These are phyloP conservation scores for Blastocrithidia nonstop DNA, from an alignment of 208 protist genomes.

Conservation along the genomic window DNA sequence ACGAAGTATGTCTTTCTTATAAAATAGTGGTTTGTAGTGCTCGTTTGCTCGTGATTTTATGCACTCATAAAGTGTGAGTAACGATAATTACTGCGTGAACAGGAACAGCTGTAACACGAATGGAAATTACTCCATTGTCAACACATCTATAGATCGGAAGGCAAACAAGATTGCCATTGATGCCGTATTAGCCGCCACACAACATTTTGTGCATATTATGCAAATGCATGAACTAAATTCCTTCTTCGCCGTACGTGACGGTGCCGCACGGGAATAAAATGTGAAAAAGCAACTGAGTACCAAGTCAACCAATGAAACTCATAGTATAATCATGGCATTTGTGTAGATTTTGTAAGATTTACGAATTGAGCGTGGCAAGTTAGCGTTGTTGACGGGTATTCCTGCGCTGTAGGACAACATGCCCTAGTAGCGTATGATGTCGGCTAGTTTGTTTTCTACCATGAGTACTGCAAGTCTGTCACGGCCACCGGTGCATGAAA, in stretches of 20 bases:
- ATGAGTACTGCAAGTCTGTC: conserved; percentile 32
- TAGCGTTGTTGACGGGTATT: conserved; percentile 5
- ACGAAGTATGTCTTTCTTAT: too few species aligned
- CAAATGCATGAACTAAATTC: conserved; percentile 19
- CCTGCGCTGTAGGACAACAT: not conserved
- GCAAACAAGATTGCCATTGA: conserved; percentile 8
- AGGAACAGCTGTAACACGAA: not conserved
- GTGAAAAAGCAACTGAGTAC: conserved; percentile 7
- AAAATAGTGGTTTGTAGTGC: too few species aligned
- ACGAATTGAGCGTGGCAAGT: conserved; percentile 7
- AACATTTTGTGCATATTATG: conserved; percentile 39
- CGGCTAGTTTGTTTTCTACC: conserved; percentile 15
- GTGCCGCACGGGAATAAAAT: conserved; percentile 6
- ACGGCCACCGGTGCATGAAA: conserved; percentile 43
- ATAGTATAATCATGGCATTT: conserved; percentile 15
- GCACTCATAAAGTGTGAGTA: not conserved
- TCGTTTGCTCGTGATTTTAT: too few species aligned
- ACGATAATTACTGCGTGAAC: not conserved
- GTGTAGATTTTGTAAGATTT: conserved; percentile 32
- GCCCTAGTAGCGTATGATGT: conserved; percentile 4
- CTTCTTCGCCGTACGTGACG: conserved; percentile 8
- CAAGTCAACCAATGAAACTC: conserved; percentile 12
- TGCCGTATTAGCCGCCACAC: conserved; percentile 10
- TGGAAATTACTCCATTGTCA: not conserved
- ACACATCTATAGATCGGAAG: not conserved